phyloP scores from a whole-genome alignment of 2,329 filamentous ascomycete genomes.

The Cladophialophora carrionii region DNA sequence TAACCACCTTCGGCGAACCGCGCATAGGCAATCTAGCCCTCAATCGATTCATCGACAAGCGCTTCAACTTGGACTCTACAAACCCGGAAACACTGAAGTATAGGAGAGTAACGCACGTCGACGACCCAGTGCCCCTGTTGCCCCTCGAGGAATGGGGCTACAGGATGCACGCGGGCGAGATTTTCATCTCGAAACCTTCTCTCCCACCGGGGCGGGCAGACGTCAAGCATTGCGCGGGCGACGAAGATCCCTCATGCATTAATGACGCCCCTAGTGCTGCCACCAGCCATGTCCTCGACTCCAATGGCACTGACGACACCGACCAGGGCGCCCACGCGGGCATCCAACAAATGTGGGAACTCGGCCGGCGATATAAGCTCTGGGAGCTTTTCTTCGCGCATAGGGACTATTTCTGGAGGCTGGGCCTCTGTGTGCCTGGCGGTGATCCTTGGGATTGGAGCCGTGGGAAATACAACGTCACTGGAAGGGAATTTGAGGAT shows the following conservation, averaged over 20 bases:
- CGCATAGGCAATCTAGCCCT: constrained; percentile 60
- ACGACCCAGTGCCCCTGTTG: constrained; percentile 86
- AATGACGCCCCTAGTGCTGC: constrained; percentile 49
- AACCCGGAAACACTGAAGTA: constrained; percentile 52
- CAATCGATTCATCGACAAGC: constrained; percentile 57
- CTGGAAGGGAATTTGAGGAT: background rate
- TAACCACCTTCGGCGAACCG: constrained; percentile 95
- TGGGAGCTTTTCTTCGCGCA: constrained; percentile 94
- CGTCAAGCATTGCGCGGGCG: constrained; percentile 70
- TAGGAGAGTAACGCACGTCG: constrained; percentile 78
- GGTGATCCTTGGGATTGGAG: constrained; percentile 53
- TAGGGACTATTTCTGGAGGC: constrained; percentile 92
- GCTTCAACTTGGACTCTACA: constrained; percentile 51
- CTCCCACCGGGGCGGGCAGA: constrained; percentile 71
- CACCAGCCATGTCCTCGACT: constrained; percentile 36
- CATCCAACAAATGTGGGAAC: constrained; percentile 38
- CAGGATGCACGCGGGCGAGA: constrained; percentile 79
- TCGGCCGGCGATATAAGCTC: constrained; percentile 68
- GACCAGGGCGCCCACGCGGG: background rate
- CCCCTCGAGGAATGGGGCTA: constrained; percentile 90
- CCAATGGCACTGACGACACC: background rate
- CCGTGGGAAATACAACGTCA: constrained; percentile 28
- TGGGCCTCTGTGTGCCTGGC: constrained; percentile 85
- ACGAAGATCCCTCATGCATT: constrained; percentile 73
- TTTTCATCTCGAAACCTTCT: constrained; percentile 74